Evolutionary conservation across 495 filamentous ascomycete species (phyloP).

Genomic region (Astrothelium macrocarpum): DNA sequence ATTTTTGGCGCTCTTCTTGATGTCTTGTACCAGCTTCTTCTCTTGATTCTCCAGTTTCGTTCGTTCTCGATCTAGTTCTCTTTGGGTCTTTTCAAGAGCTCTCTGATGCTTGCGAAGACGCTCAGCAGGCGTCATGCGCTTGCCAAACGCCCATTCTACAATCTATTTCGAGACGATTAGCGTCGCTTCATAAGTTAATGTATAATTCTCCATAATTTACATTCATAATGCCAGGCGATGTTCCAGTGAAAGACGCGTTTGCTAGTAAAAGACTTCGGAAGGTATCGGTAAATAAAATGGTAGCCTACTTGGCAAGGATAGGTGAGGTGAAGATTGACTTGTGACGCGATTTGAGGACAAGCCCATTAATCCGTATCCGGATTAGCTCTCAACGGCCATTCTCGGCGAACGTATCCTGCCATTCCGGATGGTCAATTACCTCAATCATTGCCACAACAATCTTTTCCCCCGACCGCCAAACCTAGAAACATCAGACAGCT

Average conservation of each 20-base stretch:
- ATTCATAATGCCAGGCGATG: conserved; percentile 44
- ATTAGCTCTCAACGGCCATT: conserved; percentile 10
- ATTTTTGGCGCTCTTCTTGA: conserved; percentile 96
- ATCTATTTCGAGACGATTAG: conserved; percentile 45
- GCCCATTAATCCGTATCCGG: neutral
- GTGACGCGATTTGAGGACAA: neutral
- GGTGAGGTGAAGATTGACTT: neutral
- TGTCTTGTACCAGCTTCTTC: conserved; percentile 89
- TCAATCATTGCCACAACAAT: conserved; percentile 7
- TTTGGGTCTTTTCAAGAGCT: conserved; percentile 90
- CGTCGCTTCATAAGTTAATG: conserved; percentile 15
- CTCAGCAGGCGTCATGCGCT: conserved; percentile 95
- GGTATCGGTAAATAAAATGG: conserved; percentile 5
- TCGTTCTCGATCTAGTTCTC: conserved; percentile 87
- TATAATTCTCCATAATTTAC: conserved; percentile 39
- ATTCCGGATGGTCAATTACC: conserved; percentile 11
- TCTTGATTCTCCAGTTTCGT: conserved; percentile 95
- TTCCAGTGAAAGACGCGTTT: neutral
- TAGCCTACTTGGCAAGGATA: neutral
- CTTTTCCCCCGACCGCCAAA: conserved; percentile 6
- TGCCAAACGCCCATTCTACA: conserved; percentile 97
- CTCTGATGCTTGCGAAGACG: conserved; percentile 94
- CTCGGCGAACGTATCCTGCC: conserved; percentile 16
- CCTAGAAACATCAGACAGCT: too few relatives aligned
- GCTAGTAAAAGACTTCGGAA: conserved; percentile 1